Percentiles rank a stretch among this genome's conserved stretches.
These are phyloP conservation scores for Apiospora arundinis DNA, from an alignment of 2,329 filamentous ascomycete genomes.

Conservation along the genomic window DNA sequence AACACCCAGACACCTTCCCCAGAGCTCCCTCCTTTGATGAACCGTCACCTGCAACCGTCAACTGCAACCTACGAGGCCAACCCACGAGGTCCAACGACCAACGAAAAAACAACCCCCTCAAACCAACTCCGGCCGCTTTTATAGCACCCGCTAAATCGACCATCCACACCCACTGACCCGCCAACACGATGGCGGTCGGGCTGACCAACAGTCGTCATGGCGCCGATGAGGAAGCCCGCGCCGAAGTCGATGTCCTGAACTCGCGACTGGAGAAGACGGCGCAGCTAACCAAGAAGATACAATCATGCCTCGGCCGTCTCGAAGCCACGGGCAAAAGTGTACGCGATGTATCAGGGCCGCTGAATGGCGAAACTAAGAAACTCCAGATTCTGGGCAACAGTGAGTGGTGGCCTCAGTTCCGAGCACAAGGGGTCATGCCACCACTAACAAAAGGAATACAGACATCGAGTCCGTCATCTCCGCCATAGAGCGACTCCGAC, in stretches of 20 bases:
- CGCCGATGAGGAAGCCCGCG: conserved; percentile 70
- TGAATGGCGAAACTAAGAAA: conserved; percentile 90
- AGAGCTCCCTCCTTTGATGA: conserved; percentile 9
- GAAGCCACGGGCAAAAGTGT: conserved; percentile 91
- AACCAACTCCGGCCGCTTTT: not conserved
- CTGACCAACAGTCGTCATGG: conserved; percentile 54
- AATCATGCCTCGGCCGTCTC: conserved; percentile 81
- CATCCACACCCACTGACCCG: not conserved
- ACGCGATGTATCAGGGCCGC: conserved; percentile 87
- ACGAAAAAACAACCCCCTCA: not conserved
- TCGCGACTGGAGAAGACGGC: conserved; percentile 88
- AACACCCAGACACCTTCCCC: not conserved
- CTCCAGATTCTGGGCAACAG: conserved; percentile 87
- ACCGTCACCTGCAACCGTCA: not conserved
- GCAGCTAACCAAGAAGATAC: conserved; percentile 92
- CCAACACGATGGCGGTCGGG: conserved; percentile 57
- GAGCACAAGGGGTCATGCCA: not conserved
- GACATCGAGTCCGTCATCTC: conserved; percentile 86
- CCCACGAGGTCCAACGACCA: not conserved
- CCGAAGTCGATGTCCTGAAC: conserved; percentile 74
- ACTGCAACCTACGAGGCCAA: not conserved
- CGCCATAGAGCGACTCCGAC: conserved; percentile 86
- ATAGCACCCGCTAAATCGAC: not conserved
- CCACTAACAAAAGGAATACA: conserved; percentile 38
- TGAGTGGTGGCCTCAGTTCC: conserved; percentile 44